A percentile compares a stretch with the other conserved stretches of the same genome.
Evolutionary conservation across 2,329 filamentous ascomycete species (phyloP).

Genomic region (Penicillium carneum): DNA sequence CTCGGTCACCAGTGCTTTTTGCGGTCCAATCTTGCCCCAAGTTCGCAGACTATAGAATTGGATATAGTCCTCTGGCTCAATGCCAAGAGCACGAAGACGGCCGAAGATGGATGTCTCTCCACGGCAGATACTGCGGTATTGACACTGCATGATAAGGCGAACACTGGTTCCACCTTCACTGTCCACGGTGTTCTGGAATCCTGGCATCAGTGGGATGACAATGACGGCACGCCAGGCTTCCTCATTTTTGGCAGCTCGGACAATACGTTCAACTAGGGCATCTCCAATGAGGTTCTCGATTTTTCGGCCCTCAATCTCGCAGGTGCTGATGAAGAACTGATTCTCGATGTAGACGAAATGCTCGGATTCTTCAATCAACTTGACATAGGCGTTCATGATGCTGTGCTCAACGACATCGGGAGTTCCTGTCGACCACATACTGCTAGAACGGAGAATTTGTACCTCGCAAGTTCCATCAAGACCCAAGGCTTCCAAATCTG

Average conservation of each 20-base stretch:
- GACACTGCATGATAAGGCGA: constrained; percentile 93
- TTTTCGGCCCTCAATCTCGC: constrained; percentile 82
- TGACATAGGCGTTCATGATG: constrained; percentile 93
- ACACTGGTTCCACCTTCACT: constrained; percentile 93
- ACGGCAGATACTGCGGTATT: constrained; percentile 93
- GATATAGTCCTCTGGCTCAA: constrained; percentile 94
- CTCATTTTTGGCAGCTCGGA: constrained; percentile 79
- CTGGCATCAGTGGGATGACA: constrained; percentile 94
- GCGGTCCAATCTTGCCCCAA: constrained; percentile 88
- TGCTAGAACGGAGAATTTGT: constrained; percentile 89
- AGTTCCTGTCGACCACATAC: constrained; percentile 89
- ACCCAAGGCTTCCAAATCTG: constrained; percentile 85
- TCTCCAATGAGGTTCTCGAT: constrained; percentile 95
- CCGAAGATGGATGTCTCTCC: constrained; percentile 92
- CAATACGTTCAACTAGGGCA: constrained; percentile 88
- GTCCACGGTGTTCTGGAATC: constrained; percentile 95
- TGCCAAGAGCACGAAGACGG: constrained; percentile 76
- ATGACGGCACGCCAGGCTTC: constrained; percentile 92
- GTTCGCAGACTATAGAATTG: constrained; percentile 90
- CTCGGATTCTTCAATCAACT: constrained; percentile 91
- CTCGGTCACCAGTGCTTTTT: constrained; percentile 85
- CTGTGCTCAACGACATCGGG: constrained; percentile 85
- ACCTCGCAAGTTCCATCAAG: constrained; percentile 94
- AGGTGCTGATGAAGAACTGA: constrained; percentile 96
- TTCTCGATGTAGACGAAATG: constrained; percentile 99